Evolutionary conservation across 2,329 filamentous ascomycete genomes (phyloP).

Genomic region (Escovopsis sp.): DNA sequence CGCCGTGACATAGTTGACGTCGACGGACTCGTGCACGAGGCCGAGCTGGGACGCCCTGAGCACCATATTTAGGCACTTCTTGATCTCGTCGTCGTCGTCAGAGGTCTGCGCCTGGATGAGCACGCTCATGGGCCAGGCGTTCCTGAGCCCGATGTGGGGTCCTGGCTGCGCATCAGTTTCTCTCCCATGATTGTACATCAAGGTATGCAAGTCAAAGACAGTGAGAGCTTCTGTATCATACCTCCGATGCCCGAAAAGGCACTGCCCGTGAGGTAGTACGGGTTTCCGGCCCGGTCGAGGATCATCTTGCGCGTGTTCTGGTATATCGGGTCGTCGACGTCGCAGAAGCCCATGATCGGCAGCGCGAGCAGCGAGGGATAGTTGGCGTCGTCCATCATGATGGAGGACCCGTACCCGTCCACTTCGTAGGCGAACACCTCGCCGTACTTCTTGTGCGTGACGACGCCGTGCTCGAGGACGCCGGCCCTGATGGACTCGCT

Average conservation of each 20-base stretch:
- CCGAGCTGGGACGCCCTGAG: slow-evolving; percentile 62
- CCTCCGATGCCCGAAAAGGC: slow-evolving; percentile 83
- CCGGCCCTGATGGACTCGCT: slow-evolving; percentile 54
- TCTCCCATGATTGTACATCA: background rate
- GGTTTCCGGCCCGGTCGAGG: slow-evolving; percentile 61
- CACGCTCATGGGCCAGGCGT: slow-evolving; percentile 95
- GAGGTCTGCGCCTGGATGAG: slow-evolving; percentile 84
- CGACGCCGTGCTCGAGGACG: slow-evolving; percentile 72
- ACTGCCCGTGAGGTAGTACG: slow-evolving; percentile 68
- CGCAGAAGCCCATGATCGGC: slow-evolving; percentile 63
- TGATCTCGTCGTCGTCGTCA: slow-evolving; percentile 70
- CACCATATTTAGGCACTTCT: slow-evolving; percentile 55
- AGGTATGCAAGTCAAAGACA: no score
- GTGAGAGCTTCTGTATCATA: slow-evolving; percentile 19
- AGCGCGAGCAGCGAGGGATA: slow-evolving; percentile 67
- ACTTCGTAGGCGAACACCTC: slow-evolving; percentile 78
- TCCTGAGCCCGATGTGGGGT: slow-evolving; percentile 63
- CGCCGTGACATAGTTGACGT: slow-evolving; percentile 49
- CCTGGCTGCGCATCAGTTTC: slow-evolving; percentile 16
- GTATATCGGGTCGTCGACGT: slow-evolving; percentile 53
- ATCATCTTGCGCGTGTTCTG: slow-evolving; percentile 74
- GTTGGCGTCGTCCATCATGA: slow-evolving; percentile 85
- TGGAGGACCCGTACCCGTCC: slow-evolving; percentile 68
- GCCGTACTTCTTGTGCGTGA: slow-evolving; percentile 60
- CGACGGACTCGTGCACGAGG: slow-evolving; percentile 80